These are phyloP conservation scores for Podaxis sp. DNA, from an alignment of 768 basidiomycete genomes.

Conservation along the genomic window DNA sequence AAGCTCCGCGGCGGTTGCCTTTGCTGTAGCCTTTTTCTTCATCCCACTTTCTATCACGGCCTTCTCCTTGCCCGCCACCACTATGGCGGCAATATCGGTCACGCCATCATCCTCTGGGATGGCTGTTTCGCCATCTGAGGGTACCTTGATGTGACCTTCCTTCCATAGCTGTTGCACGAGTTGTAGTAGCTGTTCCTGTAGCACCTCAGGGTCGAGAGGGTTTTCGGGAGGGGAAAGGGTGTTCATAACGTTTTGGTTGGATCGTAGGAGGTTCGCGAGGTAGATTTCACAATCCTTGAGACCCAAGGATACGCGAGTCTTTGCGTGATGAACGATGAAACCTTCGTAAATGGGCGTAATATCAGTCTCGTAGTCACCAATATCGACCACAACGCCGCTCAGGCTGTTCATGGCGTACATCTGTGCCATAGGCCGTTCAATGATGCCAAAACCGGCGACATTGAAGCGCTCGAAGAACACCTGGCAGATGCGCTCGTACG, in stretches of 20 bases:
- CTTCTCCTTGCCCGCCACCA: slow-evolving; percentile 89
- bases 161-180: slow-evolving; percentile 65
- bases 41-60: slow-evolving; percentile 84
- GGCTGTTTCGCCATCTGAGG: slow-evolving; percentile 71
- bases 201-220: slow-evolving; percentile 43
- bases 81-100: slow-evolving; percentile 86
- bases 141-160: slow-evolving; percentile 69
- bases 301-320: slow-evolving; percentile 62
- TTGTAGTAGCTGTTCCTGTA: slow-evolving; percentile 55
- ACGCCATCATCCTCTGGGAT: slow-evolving; percentile 77
- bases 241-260: slow-evolving; percentile 64
- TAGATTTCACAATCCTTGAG: slow-evolving; percentile 71
- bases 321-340: slow-evolving; percentile 54
- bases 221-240: slow-evolving; percentile 55
- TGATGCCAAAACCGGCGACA: slow-evolving; percentile 75
- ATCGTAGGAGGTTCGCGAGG: slow-evolving; percentile 69
- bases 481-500: slow-evolving; percentile 75
- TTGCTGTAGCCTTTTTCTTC: slow-evolving; percentile 73
- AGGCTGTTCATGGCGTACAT: slow-evolving; percentile 75
- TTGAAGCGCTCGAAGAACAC: slow-evolving; percentile 94
- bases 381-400: slow-evolving; percentile 78
- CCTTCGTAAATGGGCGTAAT: slow-evolving; percentile 79
- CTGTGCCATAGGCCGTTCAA: slow-evolving; percentile 84
- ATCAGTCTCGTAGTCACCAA: slow-evolving; percentile 75
- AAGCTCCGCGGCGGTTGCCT: slow-evolving; percentile 75